phyloP scores from a whole-genome alignment of 2,329 filamentous ascomycete species.

The Venturia oleaginea region DNA sequence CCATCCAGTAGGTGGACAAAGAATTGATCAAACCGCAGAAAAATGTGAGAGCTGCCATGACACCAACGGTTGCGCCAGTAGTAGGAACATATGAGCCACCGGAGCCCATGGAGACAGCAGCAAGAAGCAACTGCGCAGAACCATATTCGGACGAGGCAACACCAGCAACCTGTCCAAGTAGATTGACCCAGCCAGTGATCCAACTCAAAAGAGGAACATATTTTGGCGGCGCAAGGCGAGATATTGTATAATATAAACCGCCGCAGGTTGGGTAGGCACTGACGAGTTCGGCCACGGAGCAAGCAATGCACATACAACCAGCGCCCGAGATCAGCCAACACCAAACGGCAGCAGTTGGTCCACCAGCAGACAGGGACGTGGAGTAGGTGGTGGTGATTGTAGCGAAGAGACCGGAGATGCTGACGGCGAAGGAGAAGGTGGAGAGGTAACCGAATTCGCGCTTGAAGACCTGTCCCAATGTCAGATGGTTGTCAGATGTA shows the following conservation, averaged over 20 bases:
- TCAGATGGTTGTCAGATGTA: not conserved
- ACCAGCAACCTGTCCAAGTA: slow-evolving; percentile 44
- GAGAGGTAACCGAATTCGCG: slow-evolving; percentile 50
- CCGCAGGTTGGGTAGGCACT: slow-evolving; percentile 51
- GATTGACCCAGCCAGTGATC: slow-evolving; percentile 37
- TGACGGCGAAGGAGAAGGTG: slow-evolving; percentile 52
- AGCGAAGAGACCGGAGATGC: slow-evolving; percentile 47
- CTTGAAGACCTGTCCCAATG: slow-evolving; percentile 41
- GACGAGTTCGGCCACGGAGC: slow-evolving; percentile 47
- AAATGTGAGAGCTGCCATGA: slow-evolving; percentile 47
- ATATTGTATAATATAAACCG: slow-evolving; percentile 48
- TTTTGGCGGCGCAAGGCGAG: slow-evolving; percentile 40
- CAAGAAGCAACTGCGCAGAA: slow-evolving; percentile 47
- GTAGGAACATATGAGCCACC: slow-evolving; percentile 41
- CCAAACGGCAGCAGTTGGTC: slow-evolving; percentile 47
- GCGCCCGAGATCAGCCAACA: slow-evolving; percentile 49
- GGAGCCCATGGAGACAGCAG: slow-evolving; percentile 43
- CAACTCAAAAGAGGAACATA: slow-evolving; percentile 43
- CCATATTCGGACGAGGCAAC: slow-evolving; percentile 50
- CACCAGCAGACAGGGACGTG: slow-evolving; percentile 45
- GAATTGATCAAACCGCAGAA: slow-evolving; percentile 38
- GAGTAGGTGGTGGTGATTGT: slow-evolving; percentile 48
- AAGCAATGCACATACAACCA: slow-evolving; percentile 47
- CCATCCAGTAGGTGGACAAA: slow-evolving; percentile 48
- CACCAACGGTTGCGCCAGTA: slow-evolving; percentile 39